phyloP scores from a whole-genome alignment of 176 grass and related monocot species.

The Aegilops longissima region DNA sequence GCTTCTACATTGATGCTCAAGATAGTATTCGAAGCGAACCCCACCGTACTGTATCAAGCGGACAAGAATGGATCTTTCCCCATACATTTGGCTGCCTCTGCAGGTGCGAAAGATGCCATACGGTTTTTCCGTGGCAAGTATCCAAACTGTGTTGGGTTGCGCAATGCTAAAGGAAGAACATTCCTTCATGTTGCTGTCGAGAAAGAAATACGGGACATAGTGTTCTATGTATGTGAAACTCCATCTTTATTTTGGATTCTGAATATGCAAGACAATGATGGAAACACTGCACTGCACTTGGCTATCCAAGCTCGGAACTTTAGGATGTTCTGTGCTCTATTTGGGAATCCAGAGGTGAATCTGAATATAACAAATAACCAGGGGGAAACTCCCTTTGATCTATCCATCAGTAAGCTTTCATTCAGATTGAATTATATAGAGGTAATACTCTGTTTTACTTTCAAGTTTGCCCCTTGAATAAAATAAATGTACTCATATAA shows the following conservation, averaged over 20 bases:
- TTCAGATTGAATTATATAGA: no score
- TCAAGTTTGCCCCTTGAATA: no score
- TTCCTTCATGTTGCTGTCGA: background rate
- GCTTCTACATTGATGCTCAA: background rate
- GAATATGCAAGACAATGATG: background rate
- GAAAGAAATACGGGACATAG: background rate
- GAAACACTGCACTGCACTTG: background rate
- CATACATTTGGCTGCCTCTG: background rate
- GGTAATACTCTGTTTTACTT: no score
- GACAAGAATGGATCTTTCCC: background rate
- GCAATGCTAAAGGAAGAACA: no score
- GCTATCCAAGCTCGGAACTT: background rate
- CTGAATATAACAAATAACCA: background rate
- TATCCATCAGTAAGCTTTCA: no score
- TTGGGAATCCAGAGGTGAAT: background rate
- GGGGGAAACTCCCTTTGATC: no score
- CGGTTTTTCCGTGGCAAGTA: no score
- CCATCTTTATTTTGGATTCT: background rate
- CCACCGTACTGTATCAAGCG: background rate
- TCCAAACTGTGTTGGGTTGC: no score
- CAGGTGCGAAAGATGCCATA: background rate
- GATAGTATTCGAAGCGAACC: background rate
- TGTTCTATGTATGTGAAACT: background rate
- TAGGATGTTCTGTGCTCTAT: background rate
- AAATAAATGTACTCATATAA: no score